These are phyloP conservation scores for Penicillium digitatum DNA, from an alignment of 2,329 filamentous ascomycete genomes.

Conservation along the genomic window DNA sequence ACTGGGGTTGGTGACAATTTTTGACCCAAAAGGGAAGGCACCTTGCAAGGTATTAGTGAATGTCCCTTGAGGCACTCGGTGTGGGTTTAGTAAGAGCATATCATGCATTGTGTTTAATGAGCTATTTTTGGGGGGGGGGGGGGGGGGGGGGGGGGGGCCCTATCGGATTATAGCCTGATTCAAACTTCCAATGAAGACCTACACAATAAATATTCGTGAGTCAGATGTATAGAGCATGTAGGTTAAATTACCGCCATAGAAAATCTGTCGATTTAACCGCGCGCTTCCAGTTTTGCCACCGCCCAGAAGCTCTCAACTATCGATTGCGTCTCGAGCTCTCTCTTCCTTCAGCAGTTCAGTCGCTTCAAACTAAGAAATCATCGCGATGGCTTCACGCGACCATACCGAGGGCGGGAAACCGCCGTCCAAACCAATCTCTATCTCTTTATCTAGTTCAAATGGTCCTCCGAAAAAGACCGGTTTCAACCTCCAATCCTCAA, in stretches of 20 bases:
- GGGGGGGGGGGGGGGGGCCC: too few relatives aligned
- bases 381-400: constrained; percentile 20
- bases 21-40: too few relatives aligned
- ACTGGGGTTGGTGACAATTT: too few relatives aligned
- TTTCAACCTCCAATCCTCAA: constrained; percentile 32
- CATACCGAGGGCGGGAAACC: background rate
- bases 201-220: background rate
- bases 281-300: constrained; percentile 24
- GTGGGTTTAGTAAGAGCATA: too few relatives aligned
- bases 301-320: constrained; percentile 16
- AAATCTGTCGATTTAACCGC: background rate
- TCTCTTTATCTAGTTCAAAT: constrained; percentile 40
- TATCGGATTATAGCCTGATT: background rate
- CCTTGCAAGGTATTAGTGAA: too few relatives aligned
- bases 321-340: constrained; percentile 4
- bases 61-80: too few relatives aligned
- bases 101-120: background rate
- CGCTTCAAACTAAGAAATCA: background rate
- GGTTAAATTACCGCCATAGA: background rate
- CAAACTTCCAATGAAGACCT: background rate
- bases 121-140: too few relatives aligned
- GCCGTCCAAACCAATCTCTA: constrained; percentile 36
- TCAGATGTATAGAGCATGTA: background rate
- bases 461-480: constrained; percentile 31
- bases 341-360: background rate